phyloP scores from a whole-genome alignment of 805 yeast species.

The Ogataea thermomethanolica region DNA sequence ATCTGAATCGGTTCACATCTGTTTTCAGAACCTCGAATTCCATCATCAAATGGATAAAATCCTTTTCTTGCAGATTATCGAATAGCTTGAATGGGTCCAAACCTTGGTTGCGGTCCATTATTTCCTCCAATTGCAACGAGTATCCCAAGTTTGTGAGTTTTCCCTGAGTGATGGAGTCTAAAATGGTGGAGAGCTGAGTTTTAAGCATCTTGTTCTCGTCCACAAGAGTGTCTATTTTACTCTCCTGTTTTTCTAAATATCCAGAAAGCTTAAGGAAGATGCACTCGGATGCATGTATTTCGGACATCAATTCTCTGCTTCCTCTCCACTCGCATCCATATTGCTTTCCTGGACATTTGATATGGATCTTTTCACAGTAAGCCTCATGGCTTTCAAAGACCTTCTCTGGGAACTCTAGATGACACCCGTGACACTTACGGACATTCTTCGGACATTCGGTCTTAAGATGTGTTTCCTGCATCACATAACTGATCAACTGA shows the following conservation, averaged over 20 bases:
- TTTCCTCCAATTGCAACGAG: conserved; percentile 45
- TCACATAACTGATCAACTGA: conserved; percentile 27
- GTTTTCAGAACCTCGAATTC: conserved; percentile 43
- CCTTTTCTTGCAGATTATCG: conserved; percentile 24
- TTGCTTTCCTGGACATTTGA: conserved; percentile 44
- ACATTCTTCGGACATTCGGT: conserved; percentile 39
- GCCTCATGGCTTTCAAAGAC: conserved; percentile 38
- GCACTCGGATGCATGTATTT: conserved; percentile 31
- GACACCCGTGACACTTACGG: conserved; percentile 39
- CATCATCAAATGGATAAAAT: conserved; percentile 32
- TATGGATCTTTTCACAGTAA: conserved; percentile 39
- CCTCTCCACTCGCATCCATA: conserved; percentile 52
- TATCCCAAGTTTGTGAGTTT: conserved; percentile 49
- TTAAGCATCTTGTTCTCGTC: conserved; percentile 40
- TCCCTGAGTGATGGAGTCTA: conserved; percentile 48
- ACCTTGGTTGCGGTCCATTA: conserved; percentile 23
- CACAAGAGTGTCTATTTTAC: conserved; percentile 28
- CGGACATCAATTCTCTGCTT: conserved; percentile 27
- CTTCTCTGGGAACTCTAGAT: conserved; percentile 39
- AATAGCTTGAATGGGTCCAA: conserved; percentile 14
- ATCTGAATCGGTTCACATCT: conserved; percentile 36
- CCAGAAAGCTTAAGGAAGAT: conserved; percentile 25
- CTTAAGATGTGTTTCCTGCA: conserved; percentile 35
- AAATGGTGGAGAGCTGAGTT: conserved; percentile 41
- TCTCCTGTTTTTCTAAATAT: conserved; percentile 28